These are phyloP conservation scores for Apiospora pterosperma DNA, from an alignment of 2,329 filamentous ascomycete genomes.

Conservation along the genomic window DNA sequence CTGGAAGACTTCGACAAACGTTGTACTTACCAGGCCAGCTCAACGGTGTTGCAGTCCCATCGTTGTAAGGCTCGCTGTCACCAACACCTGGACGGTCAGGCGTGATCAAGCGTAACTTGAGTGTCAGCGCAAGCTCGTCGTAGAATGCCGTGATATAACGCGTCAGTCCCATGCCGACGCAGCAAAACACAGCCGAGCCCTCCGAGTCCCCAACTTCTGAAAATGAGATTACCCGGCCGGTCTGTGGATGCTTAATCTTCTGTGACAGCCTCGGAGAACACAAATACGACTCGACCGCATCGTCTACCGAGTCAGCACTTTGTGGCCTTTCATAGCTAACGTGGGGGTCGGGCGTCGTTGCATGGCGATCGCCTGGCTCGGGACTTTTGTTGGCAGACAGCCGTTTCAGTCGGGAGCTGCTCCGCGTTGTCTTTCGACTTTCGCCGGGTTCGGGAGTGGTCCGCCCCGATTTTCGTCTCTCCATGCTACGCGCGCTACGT, in stretches of 20 bases:
- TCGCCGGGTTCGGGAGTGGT: constrained; percentile 46
- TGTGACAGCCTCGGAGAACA: constrained; percentile 81
- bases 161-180: constrained; percentile 95
- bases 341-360: constrained; percentile 35
- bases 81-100: constrained; percentile 92
- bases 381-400: constrained; percentile 44
- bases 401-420: constrained; percentile 56
- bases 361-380: constrained; percentile 21
- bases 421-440: constrained; percentile 46
- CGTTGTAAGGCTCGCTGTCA: constrained; percentile 80
- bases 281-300: constrained; percentile 82
- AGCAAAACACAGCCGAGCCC: constrained; percentile 91
- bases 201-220: constrained; percentile 93
- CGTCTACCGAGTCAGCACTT: constrained; percentile 83
- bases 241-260: constrained; percentile 81
- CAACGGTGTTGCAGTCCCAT: constrained; percentile 79
- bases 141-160: constrained; percentile 97
- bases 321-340: constrained; percentile 68
- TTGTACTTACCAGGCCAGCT: constrained; percentile 79
- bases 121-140: constrained; percentile 84
- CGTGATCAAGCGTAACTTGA: constrained; percentile 88
- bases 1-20: neutral
- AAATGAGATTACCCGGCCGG: constrained; percentile 86
- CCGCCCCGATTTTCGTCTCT: constrained; percentile 44
- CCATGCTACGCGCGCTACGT: constrained; percentile 43